Conservation (phyloP, 495 filamentous ascomycete species). For the Lepraria neglecta region DNA sequence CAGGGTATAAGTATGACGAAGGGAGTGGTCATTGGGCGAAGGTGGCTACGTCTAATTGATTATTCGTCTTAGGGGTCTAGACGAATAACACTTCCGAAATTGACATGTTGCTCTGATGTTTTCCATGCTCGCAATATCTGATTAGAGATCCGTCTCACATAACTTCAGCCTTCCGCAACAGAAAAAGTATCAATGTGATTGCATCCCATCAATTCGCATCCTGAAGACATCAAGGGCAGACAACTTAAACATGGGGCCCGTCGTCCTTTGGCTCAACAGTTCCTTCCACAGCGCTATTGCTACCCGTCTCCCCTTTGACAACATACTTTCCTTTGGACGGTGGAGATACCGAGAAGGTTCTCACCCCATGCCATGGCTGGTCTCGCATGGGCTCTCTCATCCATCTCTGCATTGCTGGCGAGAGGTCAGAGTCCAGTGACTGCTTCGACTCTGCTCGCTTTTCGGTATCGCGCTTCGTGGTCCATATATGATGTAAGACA, state of each 20-base stretch:
- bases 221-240: too few species aligned
- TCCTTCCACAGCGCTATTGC: slow-evolving; percentile 4
- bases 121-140: too few species aligned
- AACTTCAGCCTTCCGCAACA: too few species aligned
- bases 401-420: slow-evolving; percentile 2
- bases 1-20: not conserved
- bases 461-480: not conserved
- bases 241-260: too few species aligned
- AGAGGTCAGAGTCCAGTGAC: not conserved
- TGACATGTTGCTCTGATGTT: too few species aligned
- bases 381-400: not conserved
- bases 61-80: too few species aligned
- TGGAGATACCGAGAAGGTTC: not conserved
- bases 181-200: too few species aligned
- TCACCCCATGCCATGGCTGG: slow-evolving; percentile 5
- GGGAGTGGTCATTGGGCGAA: not conserved
- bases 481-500: not conserved
- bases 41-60: too few species aligned
- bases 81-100: too few species aligned
- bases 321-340: not conserved
- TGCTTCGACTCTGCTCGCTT: not conserved
- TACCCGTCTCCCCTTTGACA: not conserved
- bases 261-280: not conserved
- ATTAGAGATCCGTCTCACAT: too few species aligned
- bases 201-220: not conserved